Evolutionary conservation across 768 basidiomycete genomes (phyloP).

Genomic region (Hysterangium stoloniferum): DNA sequence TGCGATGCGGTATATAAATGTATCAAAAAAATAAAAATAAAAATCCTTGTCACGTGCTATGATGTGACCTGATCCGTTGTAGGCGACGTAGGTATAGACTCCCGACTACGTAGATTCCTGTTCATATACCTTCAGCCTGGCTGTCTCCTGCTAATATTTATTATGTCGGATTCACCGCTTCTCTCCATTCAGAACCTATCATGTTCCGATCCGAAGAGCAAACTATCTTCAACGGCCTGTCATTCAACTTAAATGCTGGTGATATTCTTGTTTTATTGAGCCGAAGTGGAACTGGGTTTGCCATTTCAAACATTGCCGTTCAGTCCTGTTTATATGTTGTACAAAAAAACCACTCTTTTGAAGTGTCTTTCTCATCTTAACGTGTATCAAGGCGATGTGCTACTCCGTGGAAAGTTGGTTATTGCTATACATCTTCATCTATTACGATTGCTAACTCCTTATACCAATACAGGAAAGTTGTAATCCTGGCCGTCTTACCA

Average conservation of each 20-base stretch:
- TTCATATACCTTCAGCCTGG: too few species aligned
- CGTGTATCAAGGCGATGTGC: constrained; percentile 56
- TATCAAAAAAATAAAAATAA: too few species aligned
- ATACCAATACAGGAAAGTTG: too few species aligned
- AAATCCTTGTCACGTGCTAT: too few species aligned
- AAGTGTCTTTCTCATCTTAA: constrained; percentile 81
- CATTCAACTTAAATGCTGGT: constrained; percentile 56
- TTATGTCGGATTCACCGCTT: constrained; percentile 23
- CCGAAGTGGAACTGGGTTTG: constrained; percentile 67
- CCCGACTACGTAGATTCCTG: too few species aligned
- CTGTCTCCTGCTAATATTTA: too few species aligned
- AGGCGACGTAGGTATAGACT: too few species aligned
- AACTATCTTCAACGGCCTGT: constrained; percentile 52
- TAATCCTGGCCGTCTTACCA: too few species aligned
- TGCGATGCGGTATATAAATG: too few species aligned
- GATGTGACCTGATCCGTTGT: too few species aligned
- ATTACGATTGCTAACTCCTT: not conserved
- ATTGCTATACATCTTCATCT: too few species aligned
- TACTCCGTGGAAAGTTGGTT: constrained; percentile 62
- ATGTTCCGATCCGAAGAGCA: constrained; percentile 39
- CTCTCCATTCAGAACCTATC: constrained; percentile 48
- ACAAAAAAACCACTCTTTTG: constrained; percentile 63
- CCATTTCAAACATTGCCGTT: constrained; percentile 8
- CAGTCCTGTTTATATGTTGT: not conserved
- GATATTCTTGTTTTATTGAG: constrained; percentile 77